phyloP scores from a whole-genome alignment of 139 green algal species.

The Closterium sp. region DNA sequence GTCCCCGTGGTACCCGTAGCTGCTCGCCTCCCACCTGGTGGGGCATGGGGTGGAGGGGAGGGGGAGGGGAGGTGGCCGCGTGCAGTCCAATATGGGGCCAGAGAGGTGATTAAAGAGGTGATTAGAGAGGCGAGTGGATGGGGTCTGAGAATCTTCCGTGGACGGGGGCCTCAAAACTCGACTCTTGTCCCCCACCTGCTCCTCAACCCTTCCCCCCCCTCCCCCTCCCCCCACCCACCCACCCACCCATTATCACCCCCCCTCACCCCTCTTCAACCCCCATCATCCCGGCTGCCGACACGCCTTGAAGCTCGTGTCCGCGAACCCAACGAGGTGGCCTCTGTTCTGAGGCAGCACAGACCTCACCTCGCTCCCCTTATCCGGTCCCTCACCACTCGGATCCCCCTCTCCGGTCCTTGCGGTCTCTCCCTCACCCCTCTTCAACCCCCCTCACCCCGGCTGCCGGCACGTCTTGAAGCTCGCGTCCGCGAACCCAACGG shows the following conservation, averaged over 20 bases:
- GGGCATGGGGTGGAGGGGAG: background rate
- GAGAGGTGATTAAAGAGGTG: background rate
- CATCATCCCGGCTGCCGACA: conserved; percentile 75
- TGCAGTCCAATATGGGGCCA: background rate
- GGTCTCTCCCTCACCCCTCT: no score
- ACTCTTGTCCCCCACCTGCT: no score
- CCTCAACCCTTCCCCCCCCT: background rate
- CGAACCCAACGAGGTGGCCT: background rate
- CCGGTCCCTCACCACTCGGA: no score
- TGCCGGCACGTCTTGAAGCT: conserved; percentile 74
- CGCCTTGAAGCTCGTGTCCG: conserved; percentile 62
- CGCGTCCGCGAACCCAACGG: conserved; percentile 73
- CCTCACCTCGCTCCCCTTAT: no score
- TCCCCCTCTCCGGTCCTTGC: no score
- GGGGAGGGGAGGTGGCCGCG: no score
- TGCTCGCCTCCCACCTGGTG: conserved; percentile 69
- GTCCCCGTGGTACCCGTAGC: conserved; percentile 86
- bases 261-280: background rate
- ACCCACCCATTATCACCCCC: background rate
- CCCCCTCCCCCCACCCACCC: background rate
- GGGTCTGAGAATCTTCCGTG: no score
- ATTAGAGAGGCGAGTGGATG: no score
- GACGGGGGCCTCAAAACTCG: no score
- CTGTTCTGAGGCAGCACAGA: no score
- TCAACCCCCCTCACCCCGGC: conserved; percentile 65